Evolutionary conservation across 306 rosid genomes (phyloP).

Genomic region (Rubus parviflorus): DNA sequence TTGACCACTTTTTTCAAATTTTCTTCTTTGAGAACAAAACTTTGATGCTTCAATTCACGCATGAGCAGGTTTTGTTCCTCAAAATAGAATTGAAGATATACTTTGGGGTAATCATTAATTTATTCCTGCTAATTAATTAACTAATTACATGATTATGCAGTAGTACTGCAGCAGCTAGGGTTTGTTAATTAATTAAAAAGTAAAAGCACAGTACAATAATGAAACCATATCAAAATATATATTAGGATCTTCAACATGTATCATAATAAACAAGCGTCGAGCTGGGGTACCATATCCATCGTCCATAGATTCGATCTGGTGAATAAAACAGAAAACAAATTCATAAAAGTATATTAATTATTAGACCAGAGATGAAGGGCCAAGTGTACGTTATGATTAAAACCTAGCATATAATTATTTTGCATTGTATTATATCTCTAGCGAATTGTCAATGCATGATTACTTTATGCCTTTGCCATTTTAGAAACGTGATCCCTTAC

Average conservation of each 20-base stretch:
- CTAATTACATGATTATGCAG: not conserved
- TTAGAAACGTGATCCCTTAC: not conserved
- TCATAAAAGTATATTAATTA: not conserved
- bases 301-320: not conserved
- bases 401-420: not conserved
- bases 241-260: not conserved
- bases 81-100: not conserved
- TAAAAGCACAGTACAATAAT: not conserved
- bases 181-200: not conserved
- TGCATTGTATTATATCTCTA: not conserved
- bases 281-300: constrained; percentile 5
- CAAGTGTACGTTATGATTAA: not conserved
- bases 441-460: constrained; percentile 1
- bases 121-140: not conserved
- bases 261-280: not conserved
- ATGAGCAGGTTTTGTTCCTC: not conserved
- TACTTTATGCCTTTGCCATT: not conserved
- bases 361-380: not conserved
- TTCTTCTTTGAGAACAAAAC: not conserved
- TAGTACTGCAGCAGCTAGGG: not conserved
- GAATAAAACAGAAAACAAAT: not conserved
- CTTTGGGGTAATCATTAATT: not conserved
- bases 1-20: not conserved
- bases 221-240: not conserved
- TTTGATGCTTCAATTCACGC: constrained; percentile 4